These are phyloP conservation scores for Saccharomycopsis sp. DNA, from an alignment of 805 yeast genomes.

Conservation along the genomic window DNA sequence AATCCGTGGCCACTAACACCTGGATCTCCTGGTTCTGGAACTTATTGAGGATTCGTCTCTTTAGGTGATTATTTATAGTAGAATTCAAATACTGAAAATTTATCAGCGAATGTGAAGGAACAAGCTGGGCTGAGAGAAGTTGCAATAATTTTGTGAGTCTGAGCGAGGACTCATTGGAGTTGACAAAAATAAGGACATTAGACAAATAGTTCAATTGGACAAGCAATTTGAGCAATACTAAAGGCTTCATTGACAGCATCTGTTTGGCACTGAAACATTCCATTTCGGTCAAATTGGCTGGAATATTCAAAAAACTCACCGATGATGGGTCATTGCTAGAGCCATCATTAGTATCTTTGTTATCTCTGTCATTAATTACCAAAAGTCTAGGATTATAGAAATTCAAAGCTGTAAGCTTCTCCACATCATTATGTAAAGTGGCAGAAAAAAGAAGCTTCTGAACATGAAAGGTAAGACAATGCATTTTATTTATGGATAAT, in stretches of 20 bases:
- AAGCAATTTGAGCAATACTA: conserved; percentile 56
- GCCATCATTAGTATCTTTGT: conserved; percentile 31
- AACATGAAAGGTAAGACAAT: conserved; percentile 27
- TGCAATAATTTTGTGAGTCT: conserved; percentile 60
- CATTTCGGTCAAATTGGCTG: conserved; percentile 33
- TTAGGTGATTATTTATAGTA: conserved; percentile 45
- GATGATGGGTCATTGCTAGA: conserved; percentile 60
- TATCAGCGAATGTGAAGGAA: conserved; percentile 22
- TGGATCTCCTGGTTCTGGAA: conserved; percentile 50
- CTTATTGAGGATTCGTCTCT: conserved; percentile 50
- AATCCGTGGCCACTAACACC: conserved; percentile 73
- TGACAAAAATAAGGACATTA: conserved; percentile 56
- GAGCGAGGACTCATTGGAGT: conserved; percentile 82
- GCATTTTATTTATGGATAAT: conserved; percentile 27
- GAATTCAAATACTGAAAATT: conserved; percentile 48
- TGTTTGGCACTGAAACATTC: conserved; percentile 26
- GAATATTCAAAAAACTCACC: conserved; percentile 30
- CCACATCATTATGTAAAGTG: conserved; percentile 89
- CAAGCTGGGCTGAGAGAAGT: conserved; percentile 30
- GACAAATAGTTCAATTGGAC: conserved; percentile 26
- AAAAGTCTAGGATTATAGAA: conserved; percentile 67
- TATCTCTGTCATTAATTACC: conserved; percentile 55
- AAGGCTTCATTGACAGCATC: conserved; percentile 53
- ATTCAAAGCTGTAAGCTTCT: conserved; percentile 66
- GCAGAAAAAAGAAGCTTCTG: conserved; percentile 83